These are phyloP conservation scores for Thalassia testudinum DNA, from an alignment of 116 monocot genomes.

Conservation along the genomic window DNA sequence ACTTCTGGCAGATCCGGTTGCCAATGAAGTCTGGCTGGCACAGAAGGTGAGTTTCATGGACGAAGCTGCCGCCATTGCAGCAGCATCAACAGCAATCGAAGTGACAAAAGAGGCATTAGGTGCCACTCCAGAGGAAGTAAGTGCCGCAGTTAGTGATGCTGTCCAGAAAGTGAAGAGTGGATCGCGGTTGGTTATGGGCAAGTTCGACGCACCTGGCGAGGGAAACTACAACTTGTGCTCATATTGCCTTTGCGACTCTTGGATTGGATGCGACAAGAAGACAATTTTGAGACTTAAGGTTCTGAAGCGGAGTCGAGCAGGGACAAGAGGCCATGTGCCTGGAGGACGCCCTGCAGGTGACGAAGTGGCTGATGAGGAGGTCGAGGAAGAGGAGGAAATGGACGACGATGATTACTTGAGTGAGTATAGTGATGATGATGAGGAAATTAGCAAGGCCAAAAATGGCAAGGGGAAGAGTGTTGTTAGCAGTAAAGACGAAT, in stretches of 20 bases:
- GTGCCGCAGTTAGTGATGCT: conserved; percentile 35
- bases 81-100: conserved; percentile 49
- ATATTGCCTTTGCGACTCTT: conserved; percentile 60
- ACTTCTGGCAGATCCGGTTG: conserved; percentile 46
- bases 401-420: conserved; percentile 58
- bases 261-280: conserved; percentile 79
- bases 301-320: conserved; percentile 49
- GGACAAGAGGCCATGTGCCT: conserved; percentile 29
- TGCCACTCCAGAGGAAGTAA: conserved; percentile 40
- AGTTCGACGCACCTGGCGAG: conserved; percentile 67
- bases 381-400: conserved; percentile 54
- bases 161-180: conserved; percentile 65
- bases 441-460: conserved; percentile 14
- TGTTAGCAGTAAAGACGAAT: conserved; percentile 8
- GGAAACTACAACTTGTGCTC: conserved; percentile 47
- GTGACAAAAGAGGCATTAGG: conserved; percentile 60
- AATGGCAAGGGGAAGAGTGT: conserved; percentile 14
- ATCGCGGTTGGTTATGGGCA: conserved; percentile 63
- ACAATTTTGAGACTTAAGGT: conserved; percentile 44
- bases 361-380: conserved; percentile 45
- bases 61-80: conserved; percentile 38
- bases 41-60: conserved; percentile 90
- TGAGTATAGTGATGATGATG: conserved; percentile 77
- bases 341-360: conserved; percentile 31
- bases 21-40: conserved; percentile 84